Evolutionary conservation across 352 stramenopile genomes (phyloP), one percentile per base, ranked within the genome.

Genomic region (Phytophthora fragariae): DNA sequence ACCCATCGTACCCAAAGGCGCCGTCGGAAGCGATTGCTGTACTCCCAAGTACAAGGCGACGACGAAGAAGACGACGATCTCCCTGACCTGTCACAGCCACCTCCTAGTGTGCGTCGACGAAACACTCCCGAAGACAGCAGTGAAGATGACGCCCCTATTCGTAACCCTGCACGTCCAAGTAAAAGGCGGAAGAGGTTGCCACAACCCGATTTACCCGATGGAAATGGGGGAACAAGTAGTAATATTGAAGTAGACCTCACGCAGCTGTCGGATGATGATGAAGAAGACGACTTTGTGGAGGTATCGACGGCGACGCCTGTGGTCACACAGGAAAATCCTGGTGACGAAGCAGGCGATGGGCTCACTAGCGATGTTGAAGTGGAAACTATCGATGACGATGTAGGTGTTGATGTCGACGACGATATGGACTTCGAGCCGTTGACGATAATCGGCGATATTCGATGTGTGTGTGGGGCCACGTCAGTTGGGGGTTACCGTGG

Each of bases 1-100:
- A 60, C 47, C 10, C 47, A 7, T 33, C 46, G 10, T 47, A 59
- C 47, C 17, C 67, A 46, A 37, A 79, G 63, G 64, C 81, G 60
- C 41, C 65, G 29, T 57, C 77, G 83, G 31, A 91, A 85, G 47
- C 75, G 83, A 44, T 72, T 91, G 54, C 70, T 80, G 65, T 82
- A 83, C 60, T 88, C 77, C 1, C 83, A 89, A 64, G 70, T 86
- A 33, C 58, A 75, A 15, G 35, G 65, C 3, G 77, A 86, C 31
- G 82, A 91, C 2, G 79, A 87, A 1, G 78, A 86, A 29, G 80
- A 82, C 2, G 83, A 80, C n/a, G 77, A 85, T 29, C 50, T 89
- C 19, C 68, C 77, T 33, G 68, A 83, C 50, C 47, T 90, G 19
- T 79, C 79, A 29, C 65, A 70, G n/a, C 62, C 61, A 59, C 68